Evolutionary conservation across 495 filamentous ascomycete species (phyloP), one percentile per base, ranked within the genome.

Genomic region (Penicillium angulare): DNA sequence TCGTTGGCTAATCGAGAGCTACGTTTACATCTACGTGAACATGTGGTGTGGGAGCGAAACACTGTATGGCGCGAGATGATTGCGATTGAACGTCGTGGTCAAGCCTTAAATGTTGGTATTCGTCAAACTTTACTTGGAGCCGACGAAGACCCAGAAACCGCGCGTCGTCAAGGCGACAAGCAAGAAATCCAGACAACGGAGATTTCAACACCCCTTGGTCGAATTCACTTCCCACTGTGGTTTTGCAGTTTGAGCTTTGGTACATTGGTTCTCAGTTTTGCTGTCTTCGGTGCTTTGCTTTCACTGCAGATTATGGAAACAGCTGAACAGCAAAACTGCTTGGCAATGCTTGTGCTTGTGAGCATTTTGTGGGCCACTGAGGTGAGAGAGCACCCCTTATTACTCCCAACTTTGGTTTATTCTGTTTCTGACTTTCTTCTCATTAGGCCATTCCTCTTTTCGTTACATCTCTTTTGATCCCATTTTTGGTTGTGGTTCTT

Each of bases 21-120:
- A 34, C 80, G 93, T 36, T 83, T 96, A 17, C 90, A 99, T 65
- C 77, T 99, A 23, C 77, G 93, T 57, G 93, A 99, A 68, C 93
- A 99, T 72, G 92, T 99, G 15, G 91, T 97, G 26, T 99, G 95
- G 95, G 93, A 99, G 61, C 80, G 93, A 39, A 99, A 99, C 58
- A 99, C 93, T 0, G 93, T 99, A 4, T 99, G 93, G 93, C 77
- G 95, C 66, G 93, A 99, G 55, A 92, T 99, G 83, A 99, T 99
- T 61, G 93, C 92, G 47, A 89, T 99, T 53, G 93, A 99, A 73
- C 79, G 93, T 18, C 93, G 95, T 73, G 90, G 91, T 5, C 91
- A 99, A 68, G 93, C 92, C 18, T 93, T 92, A 10, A 96, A 92
- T 52, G 80, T 99, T 53, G 95, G 93, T 13, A 71, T 90, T 44